A percentile compares a stretch with the other conserved stretches of the same genome.
These are phyloP conservation scores for Wickerhamomyces strasburgensis DNA, from an alignment of 805 yeast species.

Conservation along the genomic window DNA sequence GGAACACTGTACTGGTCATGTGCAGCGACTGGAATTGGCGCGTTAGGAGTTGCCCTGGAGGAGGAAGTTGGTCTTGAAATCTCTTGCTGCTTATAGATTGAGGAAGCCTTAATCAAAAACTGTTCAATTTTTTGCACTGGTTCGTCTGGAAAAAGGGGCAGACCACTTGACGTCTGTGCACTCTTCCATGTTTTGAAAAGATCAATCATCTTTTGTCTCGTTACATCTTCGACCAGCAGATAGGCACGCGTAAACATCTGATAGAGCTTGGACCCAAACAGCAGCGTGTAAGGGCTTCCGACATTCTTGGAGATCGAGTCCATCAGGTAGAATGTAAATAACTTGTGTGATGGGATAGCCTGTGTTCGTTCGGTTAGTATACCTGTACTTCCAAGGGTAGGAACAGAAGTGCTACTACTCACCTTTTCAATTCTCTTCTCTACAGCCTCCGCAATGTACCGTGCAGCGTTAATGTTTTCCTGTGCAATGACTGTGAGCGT, in stretches of 20 bases:
- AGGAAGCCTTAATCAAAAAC: conserved; percentile 61
- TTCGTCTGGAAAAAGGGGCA: conserved; percentile 67
- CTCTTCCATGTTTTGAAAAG: conserved; percentile 86
- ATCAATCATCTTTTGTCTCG: conserved; percentile 66
- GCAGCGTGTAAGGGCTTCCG: conserved; percentile 82
- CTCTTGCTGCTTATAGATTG: conserved; percentile 30
- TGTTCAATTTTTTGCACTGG: conserved; percentile 68
- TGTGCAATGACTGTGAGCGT: conserved; percentile 80
- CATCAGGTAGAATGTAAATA: conserved; percentile 76
- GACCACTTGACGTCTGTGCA: conserved; percentile 54
- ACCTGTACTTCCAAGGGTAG: background rate
- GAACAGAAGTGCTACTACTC: conserved; percentile 15
- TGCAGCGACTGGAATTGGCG: conserved; percentile 15
- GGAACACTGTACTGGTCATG: conserved; percentile 26
- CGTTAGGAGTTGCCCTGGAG: conserved; percentile 8
- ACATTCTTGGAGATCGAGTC: conserved; percentile 91
- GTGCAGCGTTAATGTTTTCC: conserved; percentile 75
- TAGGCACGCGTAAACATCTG: conserved; percentile 71
- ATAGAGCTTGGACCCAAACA: conserved; percentile 67
- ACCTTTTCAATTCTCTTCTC: conserved; percentile 65
- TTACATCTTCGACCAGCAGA: conserved; percentile 70
- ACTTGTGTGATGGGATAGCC: conserved; percentile 78
- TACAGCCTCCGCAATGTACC: conserved; percentile 70
- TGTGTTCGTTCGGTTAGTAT: conserved; percentile 13
- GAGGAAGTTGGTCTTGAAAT: conserved; percentile 4